A percentile compares a stretch with the other conserved stretches of the same genome.
Conservation (phyloP, 2,329 filamentous ascomycete species). For the Xenosphaeropsis pyriputrescens region DNA sequence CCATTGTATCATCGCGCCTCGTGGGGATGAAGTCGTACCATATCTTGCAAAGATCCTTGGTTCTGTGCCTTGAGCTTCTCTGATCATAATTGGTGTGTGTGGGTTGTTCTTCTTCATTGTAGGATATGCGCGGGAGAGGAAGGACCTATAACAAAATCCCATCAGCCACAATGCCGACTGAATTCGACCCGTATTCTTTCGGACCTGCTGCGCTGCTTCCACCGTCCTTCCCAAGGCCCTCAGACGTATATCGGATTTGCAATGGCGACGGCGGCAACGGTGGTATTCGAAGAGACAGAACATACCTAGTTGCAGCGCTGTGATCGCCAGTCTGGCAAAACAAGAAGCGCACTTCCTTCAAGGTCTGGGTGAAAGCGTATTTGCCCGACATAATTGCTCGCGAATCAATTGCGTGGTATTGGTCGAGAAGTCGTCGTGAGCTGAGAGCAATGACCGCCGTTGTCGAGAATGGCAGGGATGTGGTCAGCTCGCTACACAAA, state of each 20-base stretch:
- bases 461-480: conserved; percentile 1
- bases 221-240: neutral
- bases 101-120: conserved; percentile 99
- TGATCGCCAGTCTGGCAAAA: conserved; percentile 92
- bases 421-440: too few relatives aligned
- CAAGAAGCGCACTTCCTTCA: conserved; percentile 94
- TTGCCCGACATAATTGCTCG: conserved; percentile 65
- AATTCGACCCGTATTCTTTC: conserved; percentile 1
- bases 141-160: conserved; percentile 43
- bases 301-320: conserved; percentile 77
- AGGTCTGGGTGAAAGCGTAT: conserved; percentile 76
- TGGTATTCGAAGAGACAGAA: conserved; percentile 5
- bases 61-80: conserved; percentile 73
- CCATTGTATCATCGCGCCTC: neutral
- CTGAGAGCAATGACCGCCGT: neutral
- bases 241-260: neutral
- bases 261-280: conserved; percentile 1
- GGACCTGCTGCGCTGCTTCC: neutral
- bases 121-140: conserved; percentile 82
- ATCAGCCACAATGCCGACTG: conserved; percentile 1
- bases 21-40: conserved; percentile 38
- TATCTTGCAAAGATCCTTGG: conserved; percentile 89
- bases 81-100: conserved; percentile 80
- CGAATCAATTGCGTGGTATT: neutral
- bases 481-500: conserved; percentile 9